Evolutionary conservation across 2,329 filamentous ascomycete genomes (phyloP).

Genomic region (Apiospora saccharicola): DNA sequence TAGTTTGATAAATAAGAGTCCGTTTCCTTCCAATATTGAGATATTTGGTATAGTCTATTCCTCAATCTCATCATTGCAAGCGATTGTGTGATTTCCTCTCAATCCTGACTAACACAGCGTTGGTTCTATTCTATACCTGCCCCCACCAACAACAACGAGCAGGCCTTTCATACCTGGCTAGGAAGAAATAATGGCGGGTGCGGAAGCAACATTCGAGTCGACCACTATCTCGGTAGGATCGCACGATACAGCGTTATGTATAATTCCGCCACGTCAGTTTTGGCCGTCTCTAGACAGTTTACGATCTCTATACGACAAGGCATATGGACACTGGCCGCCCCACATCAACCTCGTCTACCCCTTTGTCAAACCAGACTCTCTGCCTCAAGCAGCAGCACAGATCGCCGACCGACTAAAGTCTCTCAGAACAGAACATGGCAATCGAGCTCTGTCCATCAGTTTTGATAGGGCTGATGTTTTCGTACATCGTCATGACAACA

Average conservation of each 20-base stretch:
- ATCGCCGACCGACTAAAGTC: slow-evolving; percentile 41
- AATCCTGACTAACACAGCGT: background rate
- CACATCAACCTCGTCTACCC: slow-evolving; percentile 74
- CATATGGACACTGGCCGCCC: slow-evolving; percentile 68
- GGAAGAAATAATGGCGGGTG: background rate
- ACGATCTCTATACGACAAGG: slow-evolving; percentile 68
- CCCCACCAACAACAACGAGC: background rate
- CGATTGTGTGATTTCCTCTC: background rate
- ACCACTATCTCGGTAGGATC: slow-evolving; percentile 43
- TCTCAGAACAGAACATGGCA: slow-evolving; percentile 35
- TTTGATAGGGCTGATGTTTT: slow-evolving; percentile 57
- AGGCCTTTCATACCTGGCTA: too few relatives aligned
- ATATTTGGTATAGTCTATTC: background rate
- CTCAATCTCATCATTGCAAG: background rate
- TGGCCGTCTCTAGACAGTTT: slow-evolving; percentile 61
- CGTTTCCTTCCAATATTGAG: background rate
- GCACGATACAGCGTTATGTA: slow-evolving; percentile 66
- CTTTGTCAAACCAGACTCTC: slow-evolving; percentile 59
- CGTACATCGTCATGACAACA: slow-evolving; percentile 56
- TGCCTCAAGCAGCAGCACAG: slow-evolving; percentile 52
- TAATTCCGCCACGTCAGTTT: slow-evolving; percentile 60
- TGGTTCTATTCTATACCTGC: background rate
- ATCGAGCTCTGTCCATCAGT: slow-evolving; percentile 35
- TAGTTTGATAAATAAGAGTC: background rate
- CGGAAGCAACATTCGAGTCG: background rate